A percentile compares a stretch with the other conserved stretches of the same genome.
Conservation (phyloP, 192 early-diverging fungal genomes). For the Glomus cerebriforme region DNA sequence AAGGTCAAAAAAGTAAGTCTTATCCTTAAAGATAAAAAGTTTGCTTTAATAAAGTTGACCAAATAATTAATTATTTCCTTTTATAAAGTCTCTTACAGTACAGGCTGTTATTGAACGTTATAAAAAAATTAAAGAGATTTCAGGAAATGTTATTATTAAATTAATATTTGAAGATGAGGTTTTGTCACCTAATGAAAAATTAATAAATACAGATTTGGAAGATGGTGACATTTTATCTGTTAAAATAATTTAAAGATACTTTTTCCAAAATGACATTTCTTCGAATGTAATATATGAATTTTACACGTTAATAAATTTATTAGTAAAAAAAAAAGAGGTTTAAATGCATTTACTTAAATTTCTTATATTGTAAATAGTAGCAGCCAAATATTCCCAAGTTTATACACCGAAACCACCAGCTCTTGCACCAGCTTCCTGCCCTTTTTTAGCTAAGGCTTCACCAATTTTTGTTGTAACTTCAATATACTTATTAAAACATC, state of each 20-base stretch:
- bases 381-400: not conserved
- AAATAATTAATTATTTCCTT: no score
- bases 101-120: slow-evolving; percentile 53
- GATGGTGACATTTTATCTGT: slow-evolving; percentile 56
- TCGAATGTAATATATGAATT: not conserved
- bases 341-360: not conserved
- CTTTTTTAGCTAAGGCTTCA: slow-evolving; percentile 18
- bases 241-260: not conserved
- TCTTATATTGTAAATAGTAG: not conserved
- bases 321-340: not conserved
- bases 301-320: not conserved
- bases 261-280: not conserved
- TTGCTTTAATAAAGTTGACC: not conserved
- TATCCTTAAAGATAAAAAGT: not conserved
- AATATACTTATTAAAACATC: slow-evolving; percentile 88
- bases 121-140: slow-evolving; percentile 37
- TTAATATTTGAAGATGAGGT: slow-evolving; percentile 59
- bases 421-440: not conserved
- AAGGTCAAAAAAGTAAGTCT: slow-evolving; percentile 30
- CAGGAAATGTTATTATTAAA: slow-evolving; percentile 16
- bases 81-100: slow-evolving; percentile 43
- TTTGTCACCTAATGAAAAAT: slow-evolving; percentile 38
- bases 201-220: slow-evolving; percentile 60
- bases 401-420: slow-evolving; percentile 24
- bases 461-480: slow-evolving; percentile 61